Evolutionary conservation across 129 eudicot species (phyloP).

Genomic region (Artemisia annua): DNA sequence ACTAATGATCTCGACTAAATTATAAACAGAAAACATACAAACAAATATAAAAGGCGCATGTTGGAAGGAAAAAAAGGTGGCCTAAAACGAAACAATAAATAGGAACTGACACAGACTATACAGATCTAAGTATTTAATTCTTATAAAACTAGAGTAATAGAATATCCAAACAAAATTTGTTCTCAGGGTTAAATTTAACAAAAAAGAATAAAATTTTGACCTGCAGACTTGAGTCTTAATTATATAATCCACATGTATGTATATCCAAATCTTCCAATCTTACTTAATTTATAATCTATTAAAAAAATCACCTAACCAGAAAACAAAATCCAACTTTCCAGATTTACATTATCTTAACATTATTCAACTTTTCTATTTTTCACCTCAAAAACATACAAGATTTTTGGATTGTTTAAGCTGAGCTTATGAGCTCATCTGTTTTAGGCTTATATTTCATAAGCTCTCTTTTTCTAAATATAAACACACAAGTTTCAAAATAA

Average conservation of each 20-base stretch:
- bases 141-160: not conserved
- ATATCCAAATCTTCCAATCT: constrained; percentile 23
- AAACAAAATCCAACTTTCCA: constrained; percentile 20
- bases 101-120: constrained; percentile 7
- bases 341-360: constrained; percentile 7
- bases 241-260: constrained; percentile 6
- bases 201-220: constrained; percentile 17
- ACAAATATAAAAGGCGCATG: not conserved
- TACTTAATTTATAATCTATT: constrained; percentile 13
- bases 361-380: not conserved
- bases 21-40: too few relatives aligned
- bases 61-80: not conserved
- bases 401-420: too few relatives aligned
- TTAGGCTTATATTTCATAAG: too few relatives aligned
- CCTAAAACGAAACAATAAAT: constrained; percentile 9
- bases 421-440: too few relatives aligned
- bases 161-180: constrained; percentile 10
- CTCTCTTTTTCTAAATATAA: too few relatives aligned
- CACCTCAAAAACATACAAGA: too few relatives aligned
- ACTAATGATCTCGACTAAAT: too few relatives aligned
- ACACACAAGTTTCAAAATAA: too few relatives aligned
- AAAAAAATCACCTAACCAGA: constrained; percentile 15
- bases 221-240: constrained; percentile 11
- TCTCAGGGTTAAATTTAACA: not conserved
- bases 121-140: not conserved